phyloP scores from a whole-genome alignment of 805 yeast genomes.

The Candida broadrunensis region DNA sequence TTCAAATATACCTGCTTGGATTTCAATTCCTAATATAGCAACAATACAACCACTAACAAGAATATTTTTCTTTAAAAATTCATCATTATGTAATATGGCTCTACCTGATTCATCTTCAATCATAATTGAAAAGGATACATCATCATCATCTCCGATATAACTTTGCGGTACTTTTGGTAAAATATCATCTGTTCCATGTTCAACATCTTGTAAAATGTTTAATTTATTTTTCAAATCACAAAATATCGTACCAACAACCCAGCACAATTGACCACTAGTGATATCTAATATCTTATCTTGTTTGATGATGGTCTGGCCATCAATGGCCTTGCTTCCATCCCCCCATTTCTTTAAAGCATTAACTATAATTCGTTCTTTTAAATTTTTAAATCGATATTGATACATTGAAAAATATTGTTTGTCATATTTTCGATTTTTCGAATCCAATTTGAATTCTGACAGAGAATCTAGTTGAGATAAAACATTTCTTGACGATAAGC shows the following conservation, averaged over 20 bases:
- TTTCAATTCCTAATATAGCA: conserved; percentile 83
- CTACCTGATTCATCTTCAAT: conserved; percentile 94
- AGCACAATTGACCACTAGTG: conserved; percentile 57
- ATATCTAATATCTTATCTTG: conserved; percentile 57
- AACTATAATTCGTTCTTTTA: conserved; percentile 30
- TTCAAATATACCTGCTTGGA: conserved; percentile 77
- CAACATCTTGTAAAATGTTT: conserved; percentile 78
- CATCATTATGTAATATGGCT: conserved; percentile 64
- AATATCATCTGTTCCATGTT: conserved; percentile 52
- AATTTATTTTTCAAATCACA: conserved; percentile 84
- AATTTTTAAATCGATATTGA: conserved; percentile 32
- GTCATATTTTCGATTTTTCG: conserved; percentile 27
- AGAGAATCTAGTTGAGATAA: not conserved
- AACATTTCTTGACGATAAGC: not conserved
- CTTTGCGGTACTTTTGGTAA: conserved; percentile 36
- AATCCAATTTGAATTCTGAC: conserved; percentile 16
- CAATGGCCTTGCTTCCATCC: conserved; percentile 31
- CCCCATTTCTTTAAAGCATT: conserved; percentile 53
- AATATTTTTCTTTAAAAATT: conserved; percentile 47
- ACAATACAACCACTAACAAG: conserved; percentile 89
- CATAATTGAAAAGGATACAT: conserved; percentile 47
- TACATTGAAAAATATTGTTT: conserved; percentile 44
- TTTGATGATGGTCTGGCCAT: conserved; percentile 29
- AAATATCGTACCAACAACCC: conserved; percentile 86
- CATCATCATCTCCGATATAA: conserved; percentile 17